Evolutionary conservation across 805 yeast genomes (phyloP), one percentile per base, ranked within the genome.

Genomic region (Candida railenensis): DNA sequence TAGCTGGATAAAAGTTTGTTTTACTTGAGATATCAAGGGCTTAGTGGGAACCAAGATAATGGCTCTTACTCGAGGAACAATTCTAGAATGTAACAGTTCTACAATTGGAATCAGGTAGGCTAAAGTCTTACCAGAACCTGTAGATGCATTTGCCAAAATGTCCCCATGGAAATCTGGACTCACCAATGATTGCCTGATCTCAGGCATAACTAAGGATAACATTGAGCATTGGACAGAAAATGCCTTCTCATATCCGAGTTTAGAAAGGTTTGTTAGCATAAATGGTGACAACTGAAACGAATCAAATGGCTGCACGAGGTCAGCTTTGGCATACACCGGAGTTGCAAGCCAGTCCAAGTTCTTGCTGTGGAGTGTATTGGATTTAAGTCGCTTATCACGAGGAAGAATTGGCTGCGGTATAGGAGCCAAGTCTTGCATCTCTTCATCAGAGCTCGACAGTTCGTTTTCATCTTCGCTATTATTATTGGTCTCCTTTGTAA

Each of bases 121-220:
- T 45, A 94, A 70, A 0, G 99, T 92, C 61, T 92, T 92, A 57
- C 99, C 99, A 0, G 96, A 87, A 37, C 99, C 99, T 0, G 99
- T 92, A 9, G 95, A 81, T 1, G 99, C 96, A 65, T 92, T 91
- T 4, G 92, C 96, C 39, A 92, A 70, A 16, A 90, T 64, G 65
- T 94, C 96, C 20, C 92, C 92, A 47, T 73, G 71, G 37, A 78
- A 71, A 45, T 74, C 81, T 1, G 88, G 85, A 5, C 43, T n/a
- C 12, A 25, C 15, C 22, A 14, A 5, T 11, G 43, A 34, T 15
- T 11, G 22, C 9, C 15, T 15, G 22, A 40, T 30, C 33, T 42
- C 45, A 16, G 65, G 64, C 18, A 76, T 53, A 36, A 77, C 56
- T 22, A 75, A 60, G n/a, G 83, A 78, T 45, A 88, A 70, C 1